Evolutionary conservation across 331 rosid species (phyloP).

Genomic region (Quercus lobata): DNA sequence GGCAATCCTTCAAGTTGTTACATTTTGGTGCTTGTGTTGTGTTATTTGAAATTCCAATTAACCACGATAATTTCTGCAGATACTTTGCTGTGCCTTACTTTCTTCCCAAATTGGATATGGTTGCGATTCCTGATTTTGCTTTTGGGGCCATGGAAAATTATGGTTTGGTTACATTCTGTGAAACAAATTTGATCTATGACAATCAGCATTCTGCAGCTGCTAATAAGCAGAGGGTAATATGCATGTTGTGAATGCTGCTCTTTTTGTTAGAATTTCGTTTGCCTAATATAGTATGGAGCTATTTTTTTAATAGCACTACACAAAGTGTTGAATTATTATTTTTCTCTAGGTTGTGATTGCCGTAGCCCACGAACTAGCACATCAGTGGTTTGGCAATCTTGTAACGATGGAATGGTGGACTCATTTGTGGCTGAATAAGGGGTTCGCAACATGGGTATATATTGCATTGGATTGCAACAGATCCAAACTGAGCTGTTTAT

Average conservation of each 20-base stretch:
- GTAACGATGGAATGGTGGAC: slow-evolving; percentile 70
- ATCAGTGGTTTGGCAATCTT: slow-evolving; percentile 54
- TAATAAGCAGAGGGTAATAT: slow-evolving; percentile 54
- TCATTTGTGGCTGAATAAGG: slow-evolving; percentile 54
- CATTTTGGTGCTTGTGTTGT: slow-evolving; percentile 8
- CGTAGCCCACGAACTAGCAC: slow-evolving; percentile 44
- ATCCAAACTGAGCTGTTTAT: too few species aligned
- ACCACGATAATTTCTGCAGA: slow-evolving; percentile 37
- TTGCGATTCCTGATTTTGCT: slow-evolving; percentile 95
- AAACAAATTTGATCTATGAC: slow-evolving; percentile 50
- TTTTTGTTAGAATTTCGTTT: slow-evolving; percentile 3
- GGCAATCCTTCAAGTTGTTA: too few species aligned
- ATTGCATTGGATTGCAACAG: too few species aligned
- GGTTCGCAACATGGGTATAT: slow-evolving; percentile 56
- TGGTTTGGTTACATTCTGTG: slow-evolving; percentile 57
- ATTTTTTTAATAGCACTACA: background rate
- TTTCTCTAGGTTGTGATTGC: slow-evolving; percentile 64
- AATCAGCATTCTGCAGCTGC: slow-evolving; percentile 48
- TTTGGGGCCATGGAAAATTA: slow-evolving; percentile 73
- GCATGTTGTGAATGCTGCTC: background rate
- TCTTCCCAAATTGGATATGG: slow-evolving; percentile 91
- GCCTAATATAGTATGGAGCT: slow-evolving; percentile 12
- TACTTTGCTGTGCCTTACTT: slow-evolving; percentile 83
- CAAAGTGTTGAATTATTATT: background rate
- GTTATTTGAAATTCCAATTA: slow-evolving; percentile 12